Percentiles rank a stretch among this genome's conserved stretches.
Evolutionary conservation across 108 stramenopile species (phyloP).

Genomic region (Aurantiochytrium sp.): DNA sequence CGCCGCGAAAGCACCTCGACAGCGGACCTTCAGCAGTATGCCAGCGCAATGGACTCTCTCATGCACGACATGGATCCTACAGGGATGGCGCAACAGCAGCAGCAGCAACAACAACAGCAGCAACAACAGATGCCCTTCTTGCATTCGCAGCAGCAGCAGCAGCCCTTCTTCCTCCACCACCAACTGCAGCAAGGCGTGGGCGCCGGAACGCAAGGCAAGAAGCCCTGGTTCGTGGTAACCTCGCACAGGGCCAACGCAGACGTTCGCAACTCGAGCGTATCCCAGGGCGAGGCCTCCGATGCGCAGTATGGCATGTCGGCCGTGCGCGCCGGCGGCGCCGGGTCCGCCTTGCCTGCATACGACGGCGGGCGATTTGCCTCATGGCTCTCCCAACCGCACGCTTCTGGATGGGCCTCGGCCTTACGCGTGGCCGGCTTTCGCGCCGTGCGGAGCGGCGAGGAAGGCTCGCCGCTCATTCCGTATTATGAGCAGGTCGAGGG

Average conservation of each 20-base stretch:
- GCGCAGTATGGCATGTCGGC: background rate
- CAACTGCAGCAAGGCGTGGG: too few relatives aligned
- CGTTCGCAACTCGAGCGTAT: background rate
- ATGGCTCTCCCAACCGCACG: background rate
- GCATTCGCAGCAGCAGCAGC: background rate
- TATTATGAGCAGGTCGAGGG: background rate
- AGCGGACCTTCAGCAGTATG: background rate
- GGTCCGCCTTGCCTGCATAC: background rate
- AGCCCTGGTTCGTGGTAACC: background rate
- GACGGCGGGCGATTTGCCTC: constrained; percentile 18
- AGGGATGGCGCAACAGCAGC: too few relatives aligned
- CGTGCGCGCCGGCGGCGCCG: background rate
- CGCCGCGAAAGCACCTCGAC: background rate
- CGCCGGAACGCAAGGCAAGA: background rate
- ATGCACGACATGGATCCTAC: background rate
- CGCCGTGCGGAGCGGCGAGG: background rate
- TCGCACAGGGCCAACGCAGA: background rate
- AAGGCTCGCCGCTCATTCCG: background rate
- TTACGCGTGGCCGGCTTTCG: background rate
- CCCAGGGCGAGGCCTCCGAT: background rate
- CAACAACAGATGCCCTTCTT: background rate
- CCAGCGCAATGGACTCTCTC: background rate
- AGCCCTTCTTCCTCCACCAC: background rate
- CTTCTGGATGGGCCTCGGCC: background rate
- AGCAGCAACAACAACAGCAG: background rate